phyloP scores from a whole-genome alignment of 2,329 filamentous ascomycete species.

The Monosporascus ibericus region DNA sequence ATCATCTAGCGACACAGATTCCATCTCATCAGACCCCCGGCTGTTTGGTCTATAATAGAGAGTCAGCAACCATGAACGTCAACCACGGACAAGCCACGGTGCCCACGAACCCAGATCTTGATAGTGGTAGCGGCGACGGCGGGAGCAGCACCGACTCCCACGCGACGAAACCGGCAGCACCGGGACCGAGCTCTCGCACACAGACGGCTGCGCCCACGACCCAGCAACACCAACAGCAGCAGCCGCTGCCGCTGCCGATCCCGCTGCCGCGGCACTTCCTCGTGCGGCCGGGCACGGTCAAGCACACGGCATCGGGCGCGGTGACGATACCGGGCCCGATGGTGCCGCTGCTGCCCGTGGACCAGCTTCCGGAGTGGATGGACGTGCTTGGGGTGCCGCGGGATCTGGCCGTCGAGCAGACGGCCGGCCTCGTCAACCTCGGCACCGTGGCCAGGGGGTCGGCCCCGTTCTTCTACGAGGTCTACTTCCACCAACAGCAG shows the following conservation, averaged over 20 bases:
- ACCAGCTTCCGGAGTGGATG: conserved; percentile 44
- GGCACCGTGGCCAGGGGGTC: conserved; percentile 22
- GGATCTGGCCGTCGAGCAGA: conserved; percentile 31
- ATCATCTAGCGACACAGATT: too few relatives aligned
- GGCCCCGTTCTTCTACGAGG: conserved; percentile 20
- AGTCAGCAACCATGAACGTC: too few relatives aligned
- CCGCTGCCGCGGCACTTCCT: conserved; percentile 35
- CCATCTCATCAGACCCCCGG: too few relatives aligned
- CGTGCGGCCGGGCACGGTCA: conserved; percentile 32
- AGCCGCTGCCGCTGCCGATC: not conserved
- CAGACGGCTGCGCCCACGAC: not conserved
- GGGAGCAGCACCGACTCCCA: not conserved
- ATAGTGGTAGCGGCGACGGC: too few relatives aligned
- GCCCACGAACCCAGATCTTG: too few relatives aligned
- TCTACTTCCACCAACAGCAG: conserved; percentile 13
- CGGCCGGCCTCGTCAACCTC: conserved; percentile 31
- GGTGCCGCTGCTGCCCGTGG: conserved; percentile 49
- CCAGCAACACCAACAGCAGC: not conserved
- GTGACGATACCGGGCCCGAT: conserved; percentile 26
- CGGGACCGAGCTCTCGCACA: not conserved
- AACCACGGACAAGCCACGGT: too few relatives aligned
- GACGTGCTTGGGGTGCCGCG: conserved; percentile 38
- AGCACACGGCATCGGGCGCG: conserved; percentile 18
- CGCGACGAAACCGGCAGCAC: not conserved
- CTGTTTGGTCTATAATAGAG: too few relatives aligned